These are phyloP conservation scores for Thielaviopsis ethacetica DNA, from an alignment of 2,329 filamentous ascomycete genomes.

Conservation along the genomic window DNA sequence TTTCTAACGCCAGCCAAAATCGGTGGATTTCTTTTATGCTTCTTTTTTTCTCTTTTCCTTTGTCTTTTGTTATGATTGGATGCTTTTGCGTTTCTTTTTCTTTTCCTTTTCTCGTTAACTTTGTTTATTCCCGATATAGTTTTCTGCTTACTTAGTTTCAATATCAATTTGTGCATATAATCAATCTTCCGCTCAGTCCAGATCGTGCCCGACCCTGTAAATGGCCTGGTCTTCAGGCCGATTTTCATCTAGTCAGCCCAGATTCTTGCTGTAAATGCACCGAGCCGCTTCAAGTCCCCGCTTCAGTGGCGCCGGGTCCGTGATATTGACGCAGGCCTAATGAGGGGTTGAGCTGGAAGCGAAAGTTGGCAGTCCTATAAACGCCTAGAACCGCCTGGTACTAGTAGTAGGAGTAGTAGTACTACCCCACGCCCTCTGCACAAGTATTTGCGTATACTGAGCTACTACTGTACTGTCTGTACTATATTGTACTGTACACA, in stretches of 20 bases:
- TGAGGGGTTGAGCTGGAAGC: not conserved
- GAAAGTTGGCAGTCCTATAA: too few species aligned
- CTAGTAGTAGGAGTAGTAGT: too few species aligned
- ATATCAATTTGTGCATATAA: not conserved
- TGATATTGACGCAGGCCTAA: not conserved
- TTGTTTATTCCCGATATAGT: not conserved
- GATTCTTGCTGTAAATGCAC: not conserved
- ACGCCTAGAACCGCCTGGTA: too few species aligned
- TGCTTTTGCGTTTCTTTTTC: constrained; percentile 12
- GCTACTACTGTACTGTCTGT: too few species aligned
- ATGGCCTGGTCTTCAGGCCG: not conserved
- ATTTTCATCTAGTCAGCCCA: not conserved
- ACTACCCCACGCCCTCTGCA: too few species aligned
- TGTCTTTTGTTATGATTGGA: not conserved
- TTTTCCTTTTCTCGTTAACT: constrained; percentile 12
- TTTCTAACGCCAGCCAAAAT: too few species aligned
- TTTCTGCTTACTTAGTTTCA: too few species aligned
- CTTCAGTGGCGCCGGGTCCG: not conserved
- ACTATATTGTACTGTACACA: too few species aligned
- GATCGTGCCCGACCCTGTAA: not conserved
- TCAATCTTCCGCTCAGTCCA: not conserved
- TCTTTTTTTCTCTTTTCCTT: not conserved
- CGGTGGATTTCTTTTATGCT: too few species aligned
- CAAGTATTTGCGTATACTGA: too few species aligned
- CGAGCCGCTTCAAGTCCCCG: not conserved